A percentile compares a stretch with the other conserved stretches of the same genome.
Evolutionary conservation across 345 rosid species (phyloP).

Genomic region (Boechera divaricarpa): DNA sequence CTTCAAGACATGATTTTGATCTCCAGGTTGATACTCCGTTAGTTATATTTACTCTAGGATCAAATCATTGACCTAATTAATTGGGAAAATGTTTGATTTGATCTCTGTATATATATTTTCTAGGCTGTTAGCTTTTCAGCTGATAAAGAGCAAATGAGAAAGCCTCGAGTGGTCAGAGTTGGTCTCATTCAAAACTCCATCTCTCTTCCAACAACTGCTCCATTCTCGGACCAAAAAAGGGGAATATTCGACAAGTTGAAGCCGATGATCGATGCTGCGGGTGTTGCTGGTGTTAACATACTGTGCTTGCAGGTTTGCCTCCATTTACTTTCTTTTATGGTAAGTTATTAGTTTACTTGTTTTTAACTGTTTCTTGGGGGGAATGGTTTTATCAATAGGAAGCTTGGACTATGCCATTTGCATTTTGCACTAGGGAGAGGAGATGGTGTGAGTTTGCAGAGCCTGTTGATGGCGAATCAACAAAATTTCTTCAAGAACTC

Average conservation of each 20-base stretch:
- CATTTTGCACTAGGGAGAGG: slow-evolving; percentile 95
- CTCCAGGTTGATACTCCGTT: slow-evolving; percentile 62
- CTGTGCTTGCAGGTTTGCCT: slow-evolving; percentile 76
- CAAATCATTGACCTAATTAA: background rate
- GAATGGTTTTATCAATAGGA: slow-evolving; percentile 52
- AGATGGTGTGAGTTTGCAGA: slow-evolving; percentile 98
- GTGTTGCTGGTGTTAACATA: slow-evolving; percentile 87
- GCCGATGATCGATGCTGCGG: slow-evolving; percentile 85
- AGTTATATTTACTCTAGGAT: background rate
- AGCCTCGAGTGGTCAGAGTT: slow-evolving; percentile 78
- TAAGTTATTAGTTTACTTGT: background rate
- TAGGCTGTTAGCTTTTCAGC: slow-evolving; percentile 77
- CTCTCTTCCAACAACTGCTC: slow-evolving; percentile 80
- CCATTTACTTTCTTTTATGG: slow-evolving; percentile 7
- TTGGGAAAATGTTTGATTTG: slow-evolving; percentile 19
- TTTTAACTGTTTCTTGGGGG: background rate
- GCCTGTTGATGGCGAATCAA: slow-evolving; percentile 84
- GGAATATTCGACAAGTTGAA: slow-evolving; percentile 72
- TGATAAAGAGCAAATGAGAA: slow-evolving; percentile 74
- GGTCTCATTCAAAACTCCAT: slow-evolving; percentile 91
- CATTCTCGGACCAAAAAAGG: slow-evolving; percentile 67
- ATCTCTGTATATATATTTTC: slow-evolving; percentile 25
- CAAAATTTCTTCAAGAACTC: slow-evolving; percentile 77
- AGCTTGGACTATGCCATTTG: slow-evolving; percentile 99
- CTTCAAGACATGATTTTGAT: slow-evolving; percentile 73